Evolutionary conservation across 208 protist genomes (phyloP).

Genomic region (Trypanosoma boissoni): DNA sequence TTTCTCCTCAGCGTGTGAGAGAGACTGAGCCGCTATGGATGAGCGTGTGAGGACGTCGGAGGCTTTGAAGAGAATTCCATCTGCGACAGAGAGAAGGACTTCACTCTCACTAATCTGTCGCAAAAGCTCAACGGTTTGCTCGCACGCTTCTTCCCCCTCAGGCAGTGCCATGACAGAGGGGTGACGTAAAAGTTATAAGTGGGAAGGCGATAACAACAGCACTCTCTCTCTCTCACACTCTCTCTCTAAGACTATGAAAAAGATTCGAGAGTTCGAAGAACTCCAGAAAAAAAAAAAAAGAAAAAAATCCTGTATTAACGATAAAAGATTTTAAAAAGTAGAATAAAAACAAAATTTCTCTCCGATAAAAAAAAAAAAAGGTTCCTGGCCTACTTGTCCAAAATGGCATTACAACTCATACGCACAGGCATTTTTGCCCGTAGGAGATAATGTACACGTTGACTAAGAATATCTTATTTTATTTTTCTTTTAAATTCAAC

Average conservation of each 20-base stretch:
- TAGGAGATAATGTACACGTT: no score
- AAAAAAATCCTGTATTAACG: background rate
- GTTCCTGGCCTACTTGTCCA: no score
- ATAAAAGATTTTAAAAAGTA: background rate
- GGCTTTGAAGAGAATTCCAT: background rate
- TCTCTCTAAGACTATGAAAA: no score
- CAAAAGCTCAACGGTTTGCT: conserved; percentile 10
- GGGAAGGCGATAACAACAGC: no score
- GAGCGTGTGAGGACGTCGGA: background rate
- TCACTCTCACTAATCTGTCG: conserved; percentile 3
- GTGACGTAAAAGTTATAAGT: background rate
- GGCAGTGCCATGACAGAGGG: background rate
- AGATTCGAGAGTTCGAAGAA: background rate
- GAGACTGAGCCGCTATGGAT: background rate
- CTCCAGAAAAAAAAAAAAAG: background rate
- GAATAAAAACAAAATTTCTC: background rate
- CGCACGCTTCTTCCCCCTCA: conserved; percentile 7
- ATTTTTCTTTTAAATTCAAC: no score
- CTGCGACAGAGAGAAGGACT: conserved; percentile 11
- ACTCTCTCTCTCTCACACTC: no score
- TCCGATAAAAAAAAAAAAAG: background rate
- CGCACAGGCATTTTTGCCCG: no score
- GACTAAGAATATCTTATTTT: no score
- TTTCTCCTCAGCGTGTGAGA: conserved; percentile 6
- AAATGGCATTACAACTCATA: background rate